Base-by-base conservation (phyloP, 2,329 filamentous ascomycete species). In the Aspergillus pseudoterreus region DNA sequence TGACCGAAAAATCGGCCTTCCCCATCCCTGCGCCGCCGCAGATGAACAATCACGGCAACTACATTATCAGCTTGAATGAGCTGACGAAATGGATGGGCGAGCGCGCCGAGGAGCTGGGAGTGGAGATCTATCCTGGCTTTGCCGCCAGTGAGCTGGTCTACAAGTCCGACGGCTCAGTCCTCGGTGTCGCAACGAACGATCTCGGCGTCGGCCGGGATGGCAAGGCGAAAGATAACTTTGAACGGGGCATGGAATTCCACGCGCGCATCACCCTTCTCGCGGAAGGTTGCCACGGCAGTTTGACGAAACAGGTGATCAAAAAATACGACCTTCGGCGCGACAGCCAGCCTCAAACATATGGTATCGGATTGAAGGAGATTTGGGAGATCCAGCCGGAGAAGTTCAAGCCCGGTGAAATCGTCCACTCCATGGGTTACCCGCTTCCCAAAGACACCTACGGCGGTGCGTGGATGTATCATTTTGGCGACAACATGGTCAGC, bases 401-500 rank as follows among this genome's bases (percentile, higher is more conserved):
- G 73, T 97, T 96, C 74, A 80, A 87, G 55, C 88, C 88, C 66
- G 94, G 94, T 48, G 78, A 92, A 60, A 83, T 97, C 43, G 83
- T 86, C 4, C 94, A 99, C 75, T 88, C 90, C 4, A 84, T 99
- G 85, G 94, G 94, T 17, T 97, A 95, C 66, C 94, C 94, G 17
- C 75, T 99, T 42, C 83, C 90, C 14, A 83, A 80, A 62, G 87
- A 97, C 67, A 94, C 92, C 8, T 99, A 99, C 68, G 94, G 94
- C 60, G 94, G 94, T 59, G 91, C 89, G n/a, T 99, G 91, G 86
- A 92, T 99, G 89, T 99, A 99, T 68, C 94, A 99, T 72, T 99
- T 97, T 71, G 94, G 92, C 35, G 92, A 99, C 63, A 99, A 97
- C 72, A 82, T 97, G 63, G 92, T 99, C 54, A 91, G 86, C 60